phyloP scores from a whole-genome alignment of 73 alveolate genomes.

The Paramecium tetraurelia region DNA sequence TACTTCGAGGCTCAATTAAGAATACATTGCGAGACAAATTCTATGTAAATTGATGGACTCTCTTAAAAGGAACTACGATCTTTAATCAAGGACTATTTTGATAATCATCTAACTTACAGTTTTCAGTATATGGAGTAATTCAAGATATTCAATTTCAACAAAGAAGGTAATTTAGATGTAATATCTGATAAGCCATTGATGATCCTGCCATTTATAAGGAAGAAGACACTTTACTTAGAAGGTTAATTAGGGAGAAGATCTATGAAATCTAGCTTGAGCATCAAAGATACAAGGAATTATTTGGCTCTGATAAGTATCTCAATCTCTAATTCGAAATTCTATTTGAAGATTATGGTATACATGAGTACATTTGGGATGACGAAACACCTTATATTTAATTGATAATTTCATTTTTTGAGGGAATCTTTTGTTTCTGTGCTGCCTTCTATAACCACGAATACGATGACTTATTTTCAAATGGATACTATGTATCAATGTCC shows the following conservation, averaged over 20 bases:
- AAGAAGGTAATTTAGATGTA: neutral
- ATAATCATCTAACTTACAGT: neutral
- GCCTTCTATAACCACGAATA: conserved; percentile 1
- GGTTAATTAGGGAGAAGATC: neutral
- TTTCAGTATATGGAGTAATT: conserved; percentile 16
- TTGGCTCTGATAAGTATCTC: conserved; percentile 5
- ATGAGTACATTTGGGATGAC: conserved; percentile 35
- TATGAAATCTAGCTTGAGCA: neutral
- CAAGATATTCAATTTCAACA: neutral
- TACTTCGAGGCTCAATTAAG: conserved; percentile 17
- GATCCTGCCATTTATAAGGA: conserved; percentile 17
- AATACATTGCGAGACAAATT: conserved; percentile 17
- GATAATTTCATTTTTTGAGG: conserved; percentile 6
- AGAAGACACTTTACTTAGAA: conserved; percentile 7
- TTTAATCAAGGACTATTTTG: neutral
- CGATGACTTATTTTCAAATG: neutral
- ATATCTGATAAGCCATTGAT: neutral
- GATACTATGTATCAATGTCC: neutral
- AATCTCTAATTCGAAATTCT: conserved; percentile 25
- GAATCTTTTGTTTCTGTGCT: conserved; percentile 24
- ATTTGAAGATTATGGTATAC: conserved; percentile 30
- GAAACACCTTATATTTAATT: conserved; percentile 35
- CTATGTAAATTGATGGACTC: neutral
- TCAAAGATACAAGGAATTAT: conserved; percentile 3
- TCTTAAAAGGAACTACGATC: neutral